Evolutionary conservation across 805 yeast genomes (phyloP), one percentile per base, ranked within the genome.

Genomic region (Cyberlindnera petersonii): DNA sequence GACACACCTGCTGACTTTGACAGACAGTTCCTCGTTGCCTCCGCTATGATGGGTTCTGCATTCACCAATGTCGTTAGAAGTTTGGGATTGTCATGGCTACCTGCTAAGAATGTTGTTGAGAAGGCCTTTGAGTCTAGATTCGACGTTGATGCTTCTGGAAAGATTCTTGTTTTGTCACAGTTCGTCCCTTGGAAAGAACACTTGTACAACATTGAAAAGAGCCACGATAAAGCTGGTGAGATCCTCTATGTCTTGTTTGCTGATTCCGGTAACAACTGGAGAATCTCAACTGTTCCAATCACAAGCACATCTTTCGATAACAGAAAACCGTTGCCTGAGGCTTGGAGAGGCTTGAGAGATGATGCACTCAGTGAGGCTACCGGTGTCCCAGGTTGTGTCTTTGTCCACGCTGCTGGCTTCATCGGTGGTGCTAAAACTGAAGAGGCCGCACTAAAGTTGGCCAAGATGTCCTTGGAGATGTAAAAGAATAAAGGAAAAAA

Each of bases 161-260:
- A 81, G 46, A 79, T 91, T 31, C 52, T 93, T 9, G 72, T 85
- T 4, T 71, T 93, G 45, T 78, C 75, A n/a, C 73, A 74, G 45
- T 86, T 83, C 59, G 84, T 86, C 37, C 95, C 96, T 33, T 93
- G 98, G 98, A 89, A 88, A 61, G 96, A 87, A 58, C 98, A 93
- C 60, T 68, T 91, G 34, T 86, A 77, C 59, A 67, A 69, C 15
- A 68, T 86, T 42, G 96, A 93, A 62, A 72, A 68, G 48, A 81
- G 73, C 42, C 64, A 74, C 48, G 64, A 66, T 19, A 71, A 74
- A 17, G 69, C 66, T 48, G 82, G 80, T 21, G 66, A 69, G 40
- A 76, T 80, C 32, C 66, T 83, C 42, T 91, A 86, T 59, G 95
- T 87, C 2, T 65, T 93, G 40, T 91, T 88, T 64, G 67, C 79